Evolutionary conservation across 2,329 filamentous ascomycete species (phyloP), one percentile per base, ranked within the genome.

Genomic region (Aspergillus sclerotialis): DNA sequence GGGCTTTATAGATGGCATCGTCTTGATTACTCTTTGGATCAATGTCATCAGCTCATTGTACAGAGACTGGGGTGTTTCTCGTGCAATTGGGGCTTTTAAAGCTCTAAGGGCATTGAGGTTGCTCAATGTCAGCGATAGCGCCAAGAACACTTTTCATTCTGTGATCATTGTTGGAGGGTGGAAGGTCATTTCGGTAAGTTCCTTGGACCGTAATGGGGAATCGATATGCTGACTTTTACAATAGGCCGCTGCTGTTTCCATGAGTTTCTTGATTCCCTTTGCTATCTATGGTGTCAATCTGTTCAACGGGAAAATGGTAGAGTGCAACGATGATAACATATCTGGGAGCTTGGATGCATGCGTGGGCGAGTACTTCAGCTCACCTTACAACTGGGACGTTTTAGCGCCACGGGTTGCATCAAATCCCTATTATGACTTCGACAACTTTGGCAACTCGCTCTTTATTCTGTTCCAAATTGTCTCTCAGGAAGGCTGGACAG

Each of bases 401-500:
- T 68, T 95, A 7, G 82, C 88, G 2, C 92, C 92, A 5, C 78
- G 92, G 35, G 78, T 82, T 30, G 87, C 82, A 8, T 64, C 76
- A 2, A 96, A 98, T 50, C 78, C 82, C 0, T 94, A 78, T 55
- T 96, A 83, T 63, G 83, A 83, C 58, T 98, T 98, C 55, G 92
- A 98, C 60, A 84, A 93, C 55, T 98, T 98, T 52, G 85, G 83
- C n/a, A 77, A 85, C 35, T 84, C 90, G 0, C 72, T 98, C 21
- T 96, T 96, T 67, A 93, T 94, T 42, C 83, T 98, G 39, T 98
- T 95, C 67, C 89, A 96, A 60, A 95, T 98, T 62, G 90, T 96
- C 27, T 96, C 90, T 33, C 92, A 98, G 61, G 93, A 98, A 70
- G 92, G 92, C 21, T 98, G 93, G 92, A 80, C 81, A 8, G 88